Conservation (phyloP, 768 basidiomycete genomes). For the Paxillus ammoniavirescens region DNA sequence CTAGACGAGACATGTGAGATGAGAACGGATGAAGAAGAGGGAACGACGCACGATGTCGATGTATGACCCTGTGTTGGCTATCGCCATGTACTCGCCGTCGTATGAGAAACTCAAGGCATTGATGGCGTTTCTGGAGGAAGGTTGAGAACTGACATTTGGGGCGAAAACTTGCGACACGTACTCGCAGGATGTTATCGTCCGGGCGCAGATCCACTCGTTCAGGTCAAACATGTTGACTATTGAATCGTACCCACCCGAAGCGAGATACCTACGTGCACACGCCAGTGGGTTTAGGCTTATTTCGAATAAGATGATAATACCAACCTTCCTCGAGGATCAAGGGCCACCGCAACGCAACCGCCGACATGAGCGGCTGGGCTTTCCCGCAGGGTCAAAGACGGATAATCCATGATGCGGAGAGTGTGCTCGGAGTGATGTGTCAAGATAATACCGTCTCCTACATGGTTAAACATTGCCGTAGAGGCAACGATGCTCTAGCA, state of each 20-base stretch:
- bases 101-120: slow-evolving; percentile 76
- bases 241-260: slow-evolving; percentile 78
- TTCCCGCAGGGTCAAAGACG: slow-evolving; percentile 56
- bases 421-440: slow-evolving; percentile 63
- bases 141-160: not conserved
- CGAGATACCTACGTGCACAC: slow-evolving; percentile 54
- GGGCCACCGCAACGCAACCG: slow-evolving; percentile 71
- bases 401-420: slow-evolving; percentile 69
- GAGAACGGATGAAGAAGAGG: not conserved
- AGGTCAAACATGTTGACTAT: slow-evolving; percentile 82
- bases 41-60: slow-evolving; percentile 71
- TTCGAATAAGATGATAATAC: slow-evolving; percentile 2
- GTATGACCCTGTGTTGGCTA: slow-evolving; percentile 67
- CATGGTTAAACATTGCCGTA: slow-evolving; percentile 73
- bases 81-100: slow-evolving; percentile 81
- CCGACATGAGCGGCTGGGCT: slow-evolving; percentile 75
- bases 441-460: slow-evolving; percentile 68
- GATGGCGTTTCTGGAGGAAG: slow-evolving; percentile 57
- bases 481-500: slow-evolving; percentile 50
- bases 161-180: slow-evolving; percentile 36
- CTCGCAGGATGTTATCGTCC: slow-evolving; percentile 81
- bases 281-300: slow-evolving; percentile 2
- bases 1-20: slow-evolving; percentile 34
- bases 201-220: slow-evolving; percentile 75
- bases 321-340: slow-evolving; percentile 78